Conservation (phyloP, 2,329 filamentous ascomycete genomes). For the Colletotrichum sp. region DNA sequence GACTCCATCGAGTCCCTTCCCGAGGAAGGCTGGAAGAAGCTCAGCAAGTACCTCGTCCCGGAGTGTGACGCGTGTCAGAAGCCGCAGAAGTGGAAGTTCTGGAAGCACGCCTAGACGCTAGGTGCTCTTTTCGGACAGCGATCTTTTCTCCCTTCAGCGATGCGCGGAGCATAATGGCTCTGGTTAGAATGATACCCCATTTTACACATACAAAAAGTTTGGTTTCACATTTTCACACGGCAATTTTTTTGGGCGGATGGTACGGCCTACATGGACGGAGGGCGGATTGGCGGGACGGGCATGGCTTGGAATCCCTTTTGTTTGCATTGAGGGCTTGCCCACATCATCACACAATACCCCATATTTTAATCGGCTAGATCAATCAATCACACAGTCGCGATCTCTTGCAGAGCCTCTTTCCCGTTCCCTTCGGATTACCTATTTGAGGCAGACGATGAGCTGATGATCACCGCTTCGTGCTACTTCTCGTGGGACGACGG, state of each 20-base stretch:
- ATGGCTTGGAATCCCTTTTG: not conserved
- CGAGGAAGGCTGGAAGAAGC: slow-evolving; percentile 25
- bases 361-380: not conserved
- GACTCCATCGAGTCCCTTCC: slow-evolving; percentile 26
- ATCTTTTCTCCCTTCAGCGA: not conserved
- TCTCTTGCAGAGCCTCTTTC: not conserved
- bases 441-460: not conserved
- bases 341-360: not conserved
- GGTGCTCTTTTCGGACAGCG: not conserved
- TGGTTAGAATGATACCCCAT: slow-evolving; percentile 21
- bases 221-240: not conserved
- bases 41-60: slow-evolving; percentile 23
- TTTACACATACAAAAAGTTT: not conserved
- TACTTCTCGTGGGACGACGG: not conserved
- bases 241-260: not conserved
- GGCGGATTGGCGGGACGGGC: not conserved
- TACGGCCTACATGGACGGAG: not conserved
- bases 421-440: not conserved
- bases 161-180: not conserved
- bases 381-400: not conserved
- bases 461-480: not conserved
- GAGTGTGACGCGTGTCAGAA: slow-evolving; percentile 1
- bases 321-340: not conserved
- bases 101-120: slow-evolving; percentile 14
- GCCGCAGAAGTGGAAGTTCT: slow-evolving; percentile 25